Evolutionary conservation across 139 green algal genomes (phyloP), one percentile per base, ranked within the genome.

Genomic region (Asterochloris sp.): DNA sequence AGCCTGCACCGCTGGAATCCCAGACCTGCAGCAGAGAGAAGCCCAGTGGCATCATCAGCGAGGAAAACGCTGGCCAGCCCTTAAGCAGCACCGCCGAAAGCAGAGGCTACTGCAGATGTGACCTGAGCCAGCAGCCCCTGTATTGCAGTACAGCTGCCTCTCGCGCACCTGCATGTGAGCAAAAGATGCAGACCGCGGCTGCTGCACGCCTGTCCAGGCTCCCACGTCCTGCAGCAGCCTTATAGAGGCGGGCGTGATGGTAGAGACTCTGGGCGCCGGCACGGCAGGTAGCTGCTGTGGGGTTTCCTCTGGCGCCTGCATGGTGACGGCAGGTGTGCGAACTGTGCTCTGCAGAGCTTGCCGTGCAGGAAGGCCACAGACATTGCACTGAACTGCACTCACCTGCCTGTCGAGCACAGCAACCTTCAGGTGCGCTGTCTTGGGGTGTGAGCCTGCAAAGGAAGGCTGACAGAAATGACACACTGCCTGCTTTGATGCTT

Each of bases 191-290:
- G 82, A 84, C 1, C 81, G 26, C 11, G 80, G 80, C 16, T 87
- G 87, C 69, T 54, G 23, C 16, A 95, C 66, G 12, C 89, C 81
- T 19, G 74, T 67, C 93, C 93, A 96, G 0, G 89, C 91, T 12
- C 90, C 91, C 21, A 86, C 83, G 1, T 80, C 75, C 74, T 89
- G 60, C 26, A 96, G 69, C 24, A 90, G 63, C 16, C 76, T 29
- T 11, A 94, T 91, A 83, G 82, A 92, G 73, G 90, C 88, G 14
- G 92, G 91, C 6, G 90, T 95, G 78, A 96, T 71, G 62, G 93
- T 96, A 85, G 88, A 93, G 16, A 96, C 93, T 11, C 93, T 87
- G 63, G 92, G 73, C 11, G 89, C 90, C 21, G 93, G 93, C 0
- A 87, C 38, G 10, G 81, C 29, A 15, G 26, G 16, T 24, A 76